Conservation (phyloP, 176 grass and related monocot species). For the Calamus simplicifolius region DNA sequence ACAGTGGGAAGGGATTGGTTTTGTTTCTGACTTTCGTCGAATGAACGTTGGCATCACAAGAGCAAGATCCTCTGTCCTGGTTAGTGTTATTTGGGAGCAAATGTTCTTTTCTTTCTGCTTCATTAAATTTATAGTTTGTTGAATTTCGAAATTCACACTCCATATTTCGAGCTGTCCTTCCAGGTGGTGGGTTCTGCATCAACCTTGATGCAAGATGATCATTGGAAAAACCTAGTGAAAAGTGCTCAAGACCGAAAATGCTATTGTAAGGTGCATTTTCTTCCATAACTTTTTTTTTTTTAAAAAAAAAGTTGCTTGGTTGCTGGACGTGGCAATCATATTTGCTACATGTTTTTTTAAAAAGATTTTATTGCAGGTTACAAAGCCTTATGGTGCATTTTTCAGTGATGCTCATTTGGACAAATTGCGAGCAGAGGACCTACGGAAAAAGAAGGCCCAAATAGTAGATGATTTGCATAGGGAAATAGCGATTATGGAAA, state of each 20-base stretch:
- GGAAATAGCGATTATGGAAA: slow-evolving; percentile 23
- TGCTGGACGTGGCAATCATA: background rate
- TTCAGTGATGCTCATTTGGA: slow-evolving; percentile 56
- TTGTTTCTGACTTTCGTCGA: slow-evolving; percentile 83
- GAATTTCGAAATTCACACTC: background rate
- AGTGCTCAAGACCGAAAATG: slow-evolving; percentile 63
- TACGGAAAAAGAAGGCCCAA: slow-evolving; percentile 2
- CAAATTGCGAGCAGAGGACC: slow-evolving; percentile 38
- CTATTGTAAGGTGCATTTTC: slow-evolving; percentile 48
- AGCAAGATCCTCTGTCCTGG: slow-evolving; percentile 80
- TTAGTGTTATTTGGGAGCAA: slow-evolving; percentile 19
- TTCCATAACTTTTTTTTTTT: slow-evolving; percentile 1
- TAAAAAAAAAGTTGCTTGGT: slow-evolving; percentile 1
- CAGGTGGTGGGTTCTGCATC: slow-evolving; percentile 87
- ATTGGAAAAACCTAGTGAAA: slow-evolving; percentile 80
- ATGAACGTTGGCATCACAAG: slow-evolving; percentile 98
- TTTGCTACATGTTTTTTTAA: too few species aligned
- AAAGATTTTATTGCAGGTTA: slow-evolving; percentile 34
- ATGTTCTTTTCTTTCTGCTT: background rate
- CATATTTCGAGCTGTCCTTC: background rate
- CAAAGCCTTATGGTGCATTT: slow-evolving; percentile 59
- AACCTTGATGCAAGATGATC: slow-evolving; percentile 73
- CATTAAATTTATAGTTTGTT: background rate
- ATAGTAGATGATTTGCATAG: slow-evolving; percentile 31
- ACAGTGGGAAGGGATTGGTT: slow-evolving; percentile 75